Evolutionary conservation across 2,329 filamentous ascomycete species (phyloP).

Genomic region (Alternaria alternata): DNA sequence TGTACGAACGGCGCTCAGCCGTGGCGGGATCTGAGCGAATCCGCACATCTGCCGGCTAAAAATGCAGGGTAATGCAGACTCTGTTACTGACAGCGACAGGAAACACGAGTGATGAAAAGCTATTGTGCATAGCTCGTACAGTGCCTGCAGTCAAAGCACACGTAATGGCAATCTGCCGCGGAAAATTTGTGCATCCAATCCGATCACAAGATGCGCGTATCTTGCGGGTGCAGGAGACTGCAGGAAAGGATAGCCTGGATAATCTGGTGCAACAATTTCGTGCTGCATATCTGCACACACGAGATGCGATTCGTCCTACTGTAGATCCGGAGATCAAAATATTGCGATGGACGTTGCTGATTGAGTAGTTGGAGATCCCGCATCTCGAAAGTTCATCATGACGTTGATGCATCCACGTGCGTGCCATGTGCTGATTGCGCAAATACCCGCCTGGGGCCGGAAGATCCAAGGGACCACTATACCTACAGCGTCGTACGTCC

Average conservation of each 20-base stretch:
- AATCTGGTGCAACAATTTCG: not conserved
- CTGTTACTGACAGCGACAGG: conserved; percentile 2
- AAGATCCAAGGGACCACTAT: conserved; percentile 11
- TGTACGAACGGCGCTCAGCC: conserved; percentile 3
- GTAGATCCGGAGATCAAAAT: conserved; percentile 12
- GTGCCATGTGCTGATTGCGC: conserved; percentile 16
- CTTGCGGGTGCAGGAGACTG: conserved; percentile 4
- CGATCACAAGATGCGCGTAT: not conserved
- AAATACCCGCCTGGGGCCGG: conserved; percentile 16
- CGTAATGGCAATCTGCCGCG: conserved; percentile 5
- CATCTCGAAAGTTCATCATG: conserved; percentile 9
- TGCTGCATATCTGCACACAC: not conserved
- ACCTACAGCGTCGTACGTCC: conserved; percentile 1
- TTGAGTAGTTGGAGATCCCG: conserved; percentile 8
- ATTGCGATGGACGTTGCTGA: conserved; percentile 2
- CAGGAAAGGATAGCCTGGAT: not conserved
- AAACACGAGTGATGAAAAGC: not conserved
- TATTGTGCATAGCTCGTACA: conserved; percentile 6
- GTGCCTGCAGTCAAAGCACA: conserved; percentile 8
- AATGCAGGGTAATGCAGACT: conserved; percentile 7
- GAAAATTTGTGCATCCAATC: not conserved
- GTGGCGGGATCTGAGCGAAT: conserved; percentile 3
- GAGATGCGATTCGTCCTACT: not conserved
- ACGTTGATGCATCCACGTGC: conserved; percentile 17
- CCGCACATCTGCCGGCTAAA: conserved; percentile 10